Conservation (phyloP, 805 yeast genomes). For the Starmerella riodocensis region DNA sequence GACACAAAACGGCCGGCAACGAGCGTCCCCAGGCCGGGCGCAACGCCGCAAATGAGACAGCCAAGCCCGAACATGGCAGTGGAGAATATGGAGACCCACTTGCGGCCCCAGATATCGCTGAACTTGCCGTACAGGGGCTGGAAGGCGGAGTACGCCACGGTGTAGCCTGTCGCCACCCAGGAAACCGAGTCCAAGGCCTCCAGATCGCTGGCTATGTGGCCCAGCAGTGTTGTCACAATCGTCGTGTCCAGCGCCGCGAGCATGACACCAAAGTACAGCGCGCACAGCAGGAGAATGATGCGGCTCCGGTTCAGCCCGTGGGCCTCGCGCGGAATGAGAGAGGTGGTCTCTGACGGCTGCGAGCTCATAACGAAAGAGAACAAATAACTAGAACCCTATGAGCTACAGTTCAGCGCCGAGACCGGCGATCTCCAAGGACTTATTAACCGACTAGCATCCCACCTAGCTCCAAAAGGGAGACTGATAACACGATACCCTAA, state of each 20-base stretch:
- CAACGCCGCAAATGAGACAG: constrained; percentile 39
- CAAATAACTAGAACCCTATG: no score
- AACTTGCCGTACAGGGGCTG: constrained; percentile 64
- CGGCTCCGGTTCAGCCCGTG: constrained; percentile 10
- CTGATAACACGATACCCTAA: no score
- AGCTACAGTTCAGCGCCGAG: no score
- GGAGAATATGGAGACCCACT: constrained; percentile 32
- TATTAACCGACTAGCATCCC: no score
- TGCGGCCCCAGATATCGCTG: constrained; percentile 42
- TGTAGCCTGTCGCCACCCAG: constrained; percentile 64
- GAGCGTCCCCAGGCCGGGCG: constrained; percentile 41
- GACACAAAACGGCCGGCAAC: constrained; percentile 66
- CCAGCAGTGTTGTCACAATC: constrained; percentile 45
- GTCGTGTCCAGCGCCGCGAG: constrained; percentile 48
- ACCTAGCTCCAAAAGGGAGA: no score
- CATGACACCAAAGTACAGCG: constrained; percentile 29
- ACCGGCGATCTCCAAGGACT: no score
- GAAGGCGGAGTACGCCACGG: constrained; percentile 57
- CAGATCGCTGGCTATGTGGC: constrained; percentile 47
- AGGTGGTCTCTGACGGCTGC: constrained; percentile 2
- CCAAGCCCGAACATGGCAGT: constrained; percentile 35
- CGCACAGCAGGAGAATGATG: constrained; percentile 15
- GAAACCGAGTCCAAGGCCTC: constrained; percentile 38
- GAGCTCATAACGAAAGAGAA: neutral
- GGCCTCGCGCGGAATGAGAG: constrained; percentile 7